Evolutionary conservation across 2,329 filamentous ascomycete genomes (phyloP), one percentile per base, ranked within the genome.

Genomic region (Fusarium humuli): DNA sequence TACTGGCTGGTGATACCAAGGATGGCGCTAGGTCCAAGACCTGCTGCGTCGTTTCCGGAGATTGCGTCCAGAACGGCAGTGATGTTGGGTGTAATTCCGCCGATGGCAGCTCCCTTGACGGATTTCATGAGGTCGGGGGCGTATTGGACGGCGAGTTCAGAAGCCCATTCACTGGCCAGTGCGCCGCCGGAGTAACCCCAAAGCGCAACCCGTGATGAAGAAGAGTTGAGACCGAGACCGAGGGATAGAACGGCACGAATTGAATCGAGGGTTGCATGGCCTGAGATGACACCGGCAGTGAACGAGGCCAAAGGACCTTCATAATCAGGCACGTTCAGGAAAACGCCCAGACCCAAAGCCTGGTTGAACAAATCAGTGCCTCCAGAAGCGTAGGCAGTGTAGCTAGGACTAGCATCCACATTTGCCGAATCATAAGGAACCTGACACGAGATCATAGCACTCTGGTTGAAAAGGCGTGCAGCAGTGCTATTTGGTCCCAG

Each of bases 121-220:
- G 79, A 75, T 8, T 32, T 50, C 9, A 56, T 34, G 7, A 89
- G 74, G 41, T 87, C 85, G 0, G 86, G 85, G 0, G 87, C 86
- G 64, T 89, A 89, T 7, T 78, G 77, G 1, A 79, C 77, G 45
- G 86, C 84, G 23, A 88, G 73, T 52, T 88, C 85, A 18, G 84
- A 82, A 0, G 86, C 86, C 79, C 82, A 86, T 30, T 84, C 84
- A 5, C 79, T 83, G 0, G 86, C 85, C 20, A 88, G 66, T 3
- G 82, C 82, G 6, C 87, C 87, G 5, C 87, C 87, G 1, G 84
- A 87, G 71, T 88, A 89, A 1, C 87, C 87, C 85, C 85, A 88
- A 11, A 88, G 76, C 0, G 82, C 81, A 32, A 82, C 76, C 5
- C 72, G 76, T 0, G 81, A 75, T 2, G 25, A 22, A 0, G 45